phyloP scores from a whole-genome alignment of 2,329 filamentous ascomycete genomes.

The Sporothrix sp. region DNA sequence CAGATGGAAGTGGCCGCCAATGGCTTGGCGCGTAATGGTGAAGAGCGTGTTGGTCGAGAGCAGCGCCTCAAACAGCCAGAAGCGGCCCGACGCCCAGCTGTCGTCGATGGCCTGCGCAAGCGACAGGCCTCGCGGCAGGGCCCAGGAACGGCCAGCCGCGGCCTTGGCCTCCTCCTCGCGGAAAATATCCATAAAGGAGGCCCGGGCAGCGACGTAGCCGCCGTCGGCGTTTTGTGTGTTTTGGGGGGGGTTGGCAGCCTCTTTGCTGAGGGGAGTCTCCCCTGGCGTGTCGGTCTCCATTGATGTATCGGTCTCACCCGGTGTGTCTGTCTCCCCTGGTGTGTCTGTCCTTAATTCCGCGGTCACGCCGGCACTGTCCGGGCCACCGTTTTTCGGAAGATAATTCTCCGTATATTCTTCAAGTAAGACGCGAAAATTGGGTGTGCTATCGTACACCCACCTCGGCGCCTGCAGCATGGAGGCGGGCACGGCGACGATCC shows the following conservation, averaged over 20 bases:
- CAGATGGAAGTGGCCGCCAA: background rate
- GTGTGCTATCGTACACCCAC: background rate
- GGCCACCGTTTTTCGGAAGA: too few species aligned
- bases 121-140: background rate
- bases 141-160: background rate
- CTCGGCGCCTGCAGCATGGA: background rate
- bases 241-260: background rate
- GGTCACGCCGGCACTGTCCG: too few species aligned
- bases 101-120: background rate
- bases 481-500: slow-evolving; percentile 10
- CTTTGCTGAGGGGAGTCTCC: too few species aligned
- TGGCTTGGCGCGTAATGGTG: background rate
- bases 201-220: background rate
- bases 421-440: too few species aligned
- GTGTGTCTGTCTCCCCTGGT: too few species aligned
- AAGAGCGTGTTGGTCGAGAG: background rate
- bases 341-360: too few species aligned
- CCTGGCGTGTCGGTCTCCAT: too few species aligned
- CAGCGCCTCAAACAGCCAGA: background rate
- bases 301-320: too few species aligned
- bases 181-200: background rate
- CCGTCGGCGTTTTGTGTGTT: background rate
- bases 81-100: background rate
- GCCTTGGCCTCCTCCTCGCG: background rate
- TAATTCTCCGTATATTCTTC: too few species aligned